These are phyloP conservation scores for Ophiostoma tasmaniense DNA, from an alignment of 2,329 filamentous ascomycete species.

Conservation along the genomic window DNA sequence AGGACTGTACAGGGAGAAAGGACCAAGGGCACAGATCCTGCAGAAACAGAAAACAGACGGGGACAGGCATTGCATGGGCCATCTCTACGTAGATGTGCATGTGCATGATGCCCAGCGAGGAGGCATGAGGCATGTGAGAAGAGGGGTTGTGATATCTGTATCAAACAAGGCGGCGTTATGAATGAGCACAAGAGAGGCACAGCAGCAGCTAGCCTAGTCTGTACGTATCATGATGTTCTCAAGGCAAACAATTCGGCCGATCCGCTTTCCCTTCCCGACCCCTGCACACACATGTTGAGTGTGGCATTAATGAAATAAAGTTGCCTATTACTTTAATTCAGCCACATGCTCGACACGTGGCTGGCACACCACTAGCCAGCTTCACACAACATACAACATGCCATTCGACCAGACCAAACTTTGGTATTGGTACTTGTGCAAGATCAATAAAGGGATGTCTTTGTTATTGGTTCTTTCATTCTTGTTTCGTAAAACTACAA, in stretches of 20 bases:
- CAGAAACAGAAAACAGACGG: background rate
- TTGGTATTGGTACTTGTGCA: background rate
- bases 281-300: background rate
- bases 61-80: background rate
- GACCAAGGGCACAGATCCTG: background rate
- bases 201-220: background rate
- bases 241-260: background rate
- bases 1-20: background rate
- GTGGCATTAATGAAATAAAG: background rate
- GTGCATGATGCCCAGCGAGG: background rate
- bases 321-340: background rate
- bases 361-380: background rate
- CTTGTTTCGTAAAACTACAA: too few relatives aligned
- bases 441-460: background rate
- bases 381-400: too few relatives aligned
- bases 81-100: background rate
- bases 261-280: background rate
- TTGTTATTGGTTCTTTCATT: too few relatives aligned
- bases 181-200: background rate
- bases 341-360: constrained; percentile 18
- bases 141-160: too few relatives aligned
- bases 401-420: background rate
- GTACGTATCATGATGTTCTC: background rate
- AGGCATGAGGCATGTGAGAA: too few relatives aligned
- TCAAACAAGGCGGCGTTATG: too few relatives aligned